A percentile compares a stretch with the other conserved stretches of the same genome.
phyloP scores from a whole-genome alignment of 371 early-diverging fungal genomes.

The Nosema muscidifuracis region DNA sequence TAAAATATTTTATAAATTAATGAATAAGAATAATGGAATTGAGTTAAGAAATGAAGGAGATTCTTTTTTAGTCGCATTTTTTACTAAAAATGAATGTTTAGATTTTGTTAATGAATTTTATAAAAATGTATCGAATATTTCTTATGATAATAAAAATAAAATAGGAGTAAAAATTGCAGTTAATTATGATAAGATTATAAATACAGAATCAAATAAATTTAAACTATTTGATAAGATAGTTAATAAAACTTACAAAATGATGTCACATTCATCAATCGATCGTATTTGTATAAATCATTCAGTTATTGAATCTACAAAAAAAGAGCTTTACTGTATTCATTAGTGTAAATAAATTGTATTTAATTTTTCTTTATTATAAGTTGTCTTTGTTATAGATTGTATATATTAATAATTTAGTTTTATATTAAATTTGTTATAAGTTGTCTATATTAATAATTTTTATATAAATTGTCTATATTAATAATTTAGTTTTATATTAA shows the following conservation, averaged over 20 bases:
- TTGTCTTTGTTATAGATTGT: too few species aligned
- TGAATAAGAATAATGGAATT: conserved; percentile 14
- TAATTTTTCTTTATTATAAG: too few species aligned
- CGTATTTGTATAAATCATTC: conserved; percentile 1
- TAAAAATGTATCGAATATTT: background rate
- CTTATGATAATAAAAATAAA: background rate
- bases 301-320: background rate
- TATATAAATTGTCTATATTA: too few species aligned
- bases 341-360: conserved; percentile 18
- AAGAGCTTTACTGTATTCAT: conserved; percentile 11
- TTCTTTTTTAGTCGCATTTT: conserved; percentile 27
- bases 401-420: too few species aligned
- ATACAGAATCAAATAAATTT: background rate
- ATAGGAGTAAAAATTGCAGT: conserved; percentile 19
- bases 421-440: too few species aligned
- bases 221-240: background rate
- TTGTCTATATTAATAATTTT: too few species aligned
- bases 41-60: conserved; percentile 38
- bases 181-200: background rate
- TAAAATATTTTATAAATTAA: conserved; percentile 9
- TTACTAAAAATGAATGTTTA: background rate
- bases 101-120: conserved; percentile 18
- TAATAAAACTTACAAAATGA: conserved; percentile 5
- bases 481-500: too few species aligned
- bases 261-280: background rate